Conservation (phyloP, 1,139 yeast genomes). For the Pichia cactophila region DNA sequence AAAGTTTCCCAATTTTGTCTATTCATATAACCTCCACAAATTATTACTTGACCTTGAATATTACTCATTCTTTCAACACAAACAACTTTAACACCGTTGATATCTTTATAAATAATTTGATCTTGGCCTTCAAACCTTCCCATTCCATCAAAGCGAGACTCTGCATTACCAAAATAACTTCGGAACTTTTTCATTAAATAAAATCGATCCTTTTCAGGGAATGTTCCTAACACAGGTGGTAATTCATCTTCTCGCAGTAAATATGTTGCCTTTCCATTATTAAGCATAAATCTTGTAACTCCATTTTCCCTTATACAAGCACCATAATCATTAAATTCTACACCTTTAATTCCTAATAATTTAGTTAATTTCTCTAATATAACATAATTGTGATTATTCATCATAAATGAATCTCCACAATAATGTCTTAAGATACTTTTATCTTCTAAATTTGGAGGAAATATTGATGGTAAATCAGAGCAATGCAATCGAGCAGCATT, state of each 20-base stretch:
- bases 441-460: constrained; percentile 4
- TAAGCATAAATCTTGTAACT: background rate
- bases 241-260: constrained; percentile 5
- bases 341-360: background rate
- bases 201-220: constrained; percentile 1
- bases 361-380: constrained; percentile 14
- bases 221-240: constrained; percentile 2
- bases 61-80: constrained; percentile 5
- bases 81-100: constrained; percentile 1
- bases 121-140: constrained; percentile 3
- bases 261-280: constrained; percentile 4
- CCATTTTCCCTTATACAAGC: constrained; percentile 1
- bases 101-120: constrained; percentile 6
- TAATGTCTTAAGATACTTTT: constrained; percentile 16
- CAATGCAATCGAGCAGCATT: background rate
- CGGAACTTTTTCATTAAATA: background rate
- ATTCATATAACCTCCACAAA: constrained; percentile 10
- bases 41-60: constrained; percentile 9
- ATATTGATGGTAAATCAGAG: background rate
- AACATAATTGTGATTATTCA: constrained; percentile 1
- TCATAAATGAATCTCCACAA: constrained; percentile 14
- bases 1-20: background rate
- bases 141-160: constrained; percentile 5
- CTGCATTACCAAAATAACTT: background rate
- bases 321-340: constrained; percentile 8